Percentiles rank a stretch among this genome's conserved stretches.
phyloP scores from a whole-genome alignment of 805 yeast genomes.

The Cephaloascus fragrans region DNA sequence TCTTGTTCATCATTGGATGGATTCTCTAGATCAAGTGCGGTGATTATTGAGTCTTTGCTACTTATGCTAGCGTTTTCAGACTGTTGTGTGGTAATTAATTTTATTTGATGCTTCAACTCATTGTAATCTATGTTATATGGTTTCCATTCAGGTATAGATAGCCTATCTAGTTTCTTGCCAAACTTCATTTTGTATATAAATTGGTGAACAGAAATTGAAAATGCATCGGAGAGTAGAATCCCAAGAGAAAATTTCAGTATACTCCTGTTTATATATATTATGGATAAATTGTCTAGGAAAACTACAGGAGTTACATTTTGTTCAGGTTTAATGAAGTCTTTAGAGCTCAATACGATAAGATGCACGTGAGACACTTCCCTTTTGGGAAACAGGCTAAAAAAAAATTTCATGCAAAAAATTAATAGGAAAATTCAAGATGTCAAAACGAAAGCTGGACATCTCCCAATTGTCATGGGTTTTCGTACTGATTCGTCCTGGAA shows the following conservation, averaged over 20 bases:
- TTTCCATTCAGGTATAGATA: conserved; percentile 35
- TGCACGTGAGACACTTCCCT: neutral
- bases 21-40: conserved; percentile 6
- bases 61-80: neutral
- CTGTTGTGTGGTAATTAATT: conserved; percentile 13
- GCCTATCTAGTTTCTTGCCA: conserved; percentile 27
- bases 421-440: too few species aligned
- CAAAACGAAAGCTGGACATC: too few species aligned
- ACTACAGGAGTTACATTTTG: too few species aligned
- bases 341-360: neutral
- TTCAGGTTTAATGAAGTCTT: too few species aligned
- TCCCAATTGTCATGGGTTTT: too few species aligned
- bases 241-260: neutral
- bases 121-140: conserved; percentile 30
- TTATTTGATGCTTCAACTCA: conserved; percentile 23
- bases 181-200: conserved; percentile 34
- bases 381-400: too few species aligned
- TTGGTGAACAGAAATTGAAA: neutral
- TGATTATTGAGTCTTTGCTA: neutral
- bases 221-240: neutral
- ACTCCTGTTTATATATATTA: too few species aligned
- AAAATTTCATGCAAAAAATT: too few species aligned
- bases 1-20: conserved; percentile 7
- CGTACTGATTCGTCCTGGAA: too few species aligned
- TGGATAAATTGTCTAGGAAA: neutral